Percentiles rank a stretch among this genome's conserved stretches.
These are phyloP conservation scores for Alternaria tenuissima DNA, from an alignment of 2,329 filamentous ascomycete species.

Conservation along the genomic window DNA sequence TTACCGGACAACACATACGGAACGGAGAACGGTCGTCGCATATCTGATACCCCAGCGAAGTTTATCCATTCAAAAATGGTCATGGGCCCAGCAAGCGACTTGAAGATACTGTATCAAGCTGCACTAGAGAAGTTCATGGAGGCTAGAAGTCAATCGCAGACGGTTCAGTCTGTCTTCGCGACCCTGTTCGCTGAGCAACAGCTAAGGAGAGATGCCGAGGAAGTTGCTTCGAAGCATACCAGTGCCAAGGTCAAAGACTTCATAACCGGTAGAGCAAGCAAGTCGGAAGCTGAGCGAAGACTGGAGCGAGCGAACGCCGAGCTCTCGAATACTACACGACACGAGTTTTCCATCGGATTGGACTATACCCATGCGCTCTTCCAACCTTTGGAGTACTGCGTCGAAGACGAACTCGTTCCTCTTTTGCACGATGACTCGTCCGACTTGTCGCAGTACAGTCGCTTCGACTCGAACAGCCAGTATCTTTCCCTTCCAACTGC, in stretches of 20 bases:
- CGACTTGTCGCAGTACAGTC: slow-evolving; percentile 48
- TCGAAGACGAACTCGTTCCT: slow-evolving; percentile 38
- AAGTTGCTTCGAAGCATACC: slow-evolving; percentile 16
- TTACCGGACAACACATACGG: slow-evolving; percentile 61
- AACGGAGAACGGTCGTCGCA: slow-evolving; percentile 50
- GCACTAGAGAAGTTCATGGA: slow-evolving; percentile 51
- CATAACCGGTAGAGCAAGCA: slow-evolving; percentile 38
- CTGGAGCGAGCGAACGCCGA: slow-evolving; percentile 29
- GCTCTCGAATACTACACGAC: slow-evolving; percentile 47
- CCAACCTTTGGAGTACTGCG: slow-evolving; percentile 40
- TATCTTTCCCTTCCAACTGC: slow-evolving; percentile 53
- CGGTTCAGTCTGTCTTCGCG: slow-evolving; percentile 58
- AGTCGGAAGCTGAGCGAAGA: slow-evolving; percentile 47
- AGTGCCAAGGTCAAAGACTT: slow-evolving; percentile 26
- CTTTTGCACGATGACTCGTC: slow-evolving; percentile 45
- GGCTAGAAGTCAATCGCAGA: slow-evolving; percentile 39
- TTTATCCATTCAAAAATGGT: slow-evolving; percentile 60
- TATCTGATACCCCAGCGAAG: slow-evolving; percentile 40
- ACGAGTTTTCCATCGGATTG: slow-evolving; percentile 62
- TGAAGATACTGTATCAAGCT: slow-evolving; percentile 57
- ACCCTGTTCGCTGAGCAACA: slow-evolving; percentile 65
- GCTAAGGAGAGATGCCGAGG: slow-evolving; percentile 55
- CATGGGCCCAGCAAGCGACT: slow-evolving; percentile 61
- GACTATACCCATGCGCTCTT: slow-evolving; percentile 63
- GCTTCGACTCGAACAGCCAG: slow-evolving; percentile 33